Conservation (phyloP, 371 early-diverging fungal genomes). For the Sporodiniella umbellata region DNA sequence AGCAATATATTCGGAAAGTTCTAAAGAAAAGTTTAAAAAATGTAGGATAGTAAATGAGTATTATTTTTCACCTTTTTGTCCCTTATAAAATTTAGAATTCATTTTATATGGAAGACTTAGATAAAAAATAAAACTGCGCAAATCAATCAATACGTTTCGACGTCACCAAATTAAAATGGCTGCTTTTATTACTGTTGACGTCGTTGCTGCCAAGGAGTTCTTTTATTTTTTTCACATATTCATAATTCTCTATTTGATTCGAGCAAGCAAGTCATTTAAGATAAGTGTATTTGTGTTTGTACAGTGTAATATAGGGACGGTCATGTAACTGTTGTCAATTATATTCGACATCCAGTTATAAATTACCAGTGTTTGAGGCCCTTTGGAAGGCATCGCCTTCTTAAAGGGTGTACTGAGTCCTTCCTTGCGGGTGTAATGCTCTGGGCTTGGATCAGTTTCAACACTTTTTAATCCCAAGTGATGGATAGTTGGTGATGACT, state of each 20-base stretch:
- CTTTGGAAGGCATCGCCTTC: constrained; percentile 10
- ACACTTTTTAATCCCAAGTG: constrained; percentile 2
- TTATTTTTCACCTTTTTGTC: constrained; percentile 3
- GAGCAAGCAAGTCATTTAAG: constrained; percentile 9
- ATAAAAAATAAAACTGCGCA: not conserved
- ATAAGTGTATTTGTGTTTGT: constrained; percentile 5
- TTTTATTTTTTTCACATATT: constrained; percentile 6
- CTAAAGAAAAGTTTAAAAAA: not conserved
- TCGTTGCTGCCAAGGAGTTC: constrained; percentile 6
- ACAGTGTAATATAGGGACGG: constrained; percentile 8
- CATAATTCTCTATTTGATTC: constrained; percentile 7
- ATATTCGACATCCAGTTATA: constrained; percentile 5
- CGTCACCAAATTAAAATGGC: no score
- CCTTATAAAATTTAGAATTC: constrained; percentile 8
- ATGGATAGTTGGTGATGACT: constrained; percentile 3
- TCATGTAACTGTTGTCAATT: constrained; percentile 5
- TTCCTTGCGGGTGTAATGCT: constrained; percentile 1
- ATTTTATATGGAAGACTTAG: not conserved
- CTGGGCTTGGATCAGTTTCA: constrained; percentile 13
- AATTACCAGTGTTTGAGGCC: constrained; percentile 3
- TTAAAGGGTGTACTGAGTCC: constrained; percentile 6
- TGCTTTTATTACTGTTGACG: constrained; percentile 7
- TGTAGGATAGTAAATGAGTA: no score
- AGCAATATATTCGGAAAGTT: not conserved
- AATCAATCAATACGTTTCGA: no score